Conservation (phyloP, 1,284 basidiomycete genomes). For the Melampsora americana region DNA sequence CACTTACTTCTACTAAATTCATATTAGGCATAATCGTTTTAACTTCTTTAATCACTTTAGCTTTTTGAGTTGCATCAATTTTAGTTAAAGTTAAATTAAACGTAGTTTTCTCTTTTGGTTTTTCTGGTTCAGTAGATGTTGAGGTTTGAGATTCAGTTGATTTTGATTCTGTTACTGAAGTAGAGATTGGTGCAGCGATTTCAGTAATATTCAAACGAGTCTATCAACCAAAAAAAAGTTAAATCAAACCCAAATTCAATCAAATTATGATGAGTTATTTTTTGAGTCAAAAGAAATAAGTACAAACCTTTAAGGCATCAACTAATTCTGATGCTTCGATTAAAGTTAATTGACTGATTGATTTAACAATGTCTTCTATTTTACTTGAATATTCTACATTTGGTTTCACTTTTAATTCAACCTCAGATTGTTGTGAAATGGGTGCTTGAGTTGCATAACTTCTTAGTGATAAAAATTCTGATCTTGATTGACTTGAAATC, state of each 20-base stretch:
- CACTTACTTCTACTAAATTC: conserved; percentile 86
- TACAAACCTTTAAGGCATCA: conserved; percentile 73
- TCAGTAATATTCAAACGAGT: conserved; percentile 94
- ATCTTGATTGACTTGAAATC: no score
- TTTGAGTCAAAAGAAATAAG: not conserved
- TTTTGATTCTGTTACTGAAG: conserved; percentile 63
- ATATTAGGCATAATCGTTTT: conserved; percentile 91
- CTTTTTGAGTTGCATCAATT: conserved; percentile 83
- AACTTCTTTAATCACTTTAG: conserved; percentile 97
- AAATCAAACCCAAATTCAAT: not conserved
- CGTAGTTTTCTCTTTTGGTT: conserved; percentile 97
- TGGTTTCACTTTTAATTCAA: not conserved
- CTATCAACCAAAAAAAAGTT: conserved; percentile 58
- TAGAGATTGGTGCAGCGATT: conserved; percentile 91
- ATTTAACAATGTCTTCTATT: conserved; percentile 81
- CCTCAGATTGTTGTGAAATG: conserved; percentile 12
- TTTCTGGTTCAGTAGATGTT: conserved; percentile 64
- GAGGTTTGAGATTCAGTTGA: conserved; percentile 64
- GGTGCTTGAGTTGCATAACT: conserved; percentile 38
- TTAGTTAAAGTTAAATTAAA: conserved; percentile 93
- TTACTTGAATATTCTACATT: conserved; percentile 58
- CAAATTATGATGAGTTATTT: not conserved
- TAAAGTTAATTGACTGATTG: conserved; percentile 83
- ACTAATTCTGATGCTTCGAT: conserved; percentile 98
- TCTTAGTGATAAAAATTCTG: no score